Base-by-base conservation (phyloP, 73 alveolate genomes). In the Diophrys sp. region DNA sequence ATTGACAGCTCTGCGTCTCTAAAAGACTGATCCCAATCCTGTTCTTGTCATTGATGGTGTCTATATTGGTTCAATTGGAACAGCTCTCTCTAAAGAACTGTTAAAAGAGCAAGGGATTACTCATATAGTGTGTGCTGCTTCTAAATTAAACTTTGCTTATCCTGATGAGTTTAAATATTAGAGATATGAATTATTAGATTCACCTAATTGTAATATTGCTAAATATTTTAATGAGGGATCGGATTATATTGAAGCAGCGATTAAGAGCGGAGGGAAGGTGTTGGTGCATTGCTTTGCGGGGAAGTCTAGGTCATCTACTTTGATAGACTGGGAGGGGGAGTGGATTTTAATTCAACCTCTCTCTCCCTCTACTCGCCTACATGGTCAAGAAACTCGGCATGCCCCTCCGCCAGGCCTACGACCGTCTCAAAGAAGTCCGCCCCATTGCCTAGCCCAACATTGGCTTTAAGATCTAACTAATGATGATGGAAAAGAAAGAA, bases 41-140 rank as follows among this genome's bases (percentile, higher is more conserved):
- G 88, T 88, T 23, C 85, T 80, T 69, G 74, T 89, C 62, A 34
- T 81, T 23, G 84, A 54, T 24, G 73, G 78, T 11, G 73, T 89
- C n/a, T 89, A 68, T 72, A 18, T 89, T 29, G 96, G 96, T 0
- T 78, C 91, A 27, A 79, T 89, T 8, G 96, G 96, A 1, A 84
- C 91, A 5, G 93, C 96, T 2, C 73, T 89, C 34, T 34, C 73
- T 26, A 75, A 86, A 70, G 85, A 86, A 14, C 77, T 68, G 34
- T 71, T 89, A 0, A 31, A 80, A 30, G 62, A 72, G 68, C 57
- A 56, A 27, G 81, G 82, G 0, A 89, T 89, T 33, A 89, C 92
- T 28, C 93, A 86, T 73, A 87, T 89, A 27, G 54, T 89, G 26
- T 57, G 82, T 27, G 93, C 88, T 29, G 93, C 93, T 34, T 90